Evolutionary conservation across 1,284 basidiomycete species (phyloP), one percentile per base, ranked within the genome.

Genomic region (Papiliotrema nemorosa): DNA sequence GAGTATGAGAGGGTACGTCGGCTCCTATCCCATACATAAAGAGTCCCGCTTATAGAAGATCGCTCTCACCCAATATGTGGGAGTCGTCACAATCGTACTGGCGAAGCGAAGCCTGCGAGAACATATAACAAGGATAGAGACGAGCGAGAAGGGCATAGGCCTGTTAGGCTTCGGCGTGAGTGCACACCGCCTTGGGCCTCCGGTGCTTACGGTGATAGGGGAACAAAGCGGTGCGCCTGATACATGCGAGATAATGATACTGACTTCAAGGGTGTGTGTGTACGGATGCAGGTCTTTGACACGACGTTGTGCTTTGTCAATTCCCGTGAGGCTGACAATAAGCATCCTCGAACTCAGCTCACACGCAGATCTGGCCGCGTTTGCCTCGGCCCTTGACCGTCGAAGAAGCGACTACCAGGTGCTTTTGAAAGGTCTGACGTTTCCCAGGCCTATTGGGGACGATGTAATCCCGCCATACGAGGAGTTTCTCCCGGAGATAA

Each of bases 291-390:
- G 55, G 52, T 71, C 0, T 53, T 55, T 46, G 68, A 74, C 33
- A 75, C 76, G 2, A 70, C 77, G 7, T 57, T 73, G 5, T 81
- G 80, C 77, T 79, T 77, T 59, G 78, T 82, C 31, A 77, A 82
- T 44, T 80, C 62, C 77, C 66, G 81, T 80, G 16, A 78, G 82
- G 79, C 75, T 7, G 16, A 20, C 21, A 25, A 18, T 16, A 48
- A 14, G 14, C 5, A 5, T 9, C n/a, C 12, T 20, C 20, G 35
- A 22, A 16, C 62, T 29, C 74, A 78, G 76, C 54, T 20, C 21
- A 22, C 36, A n/a, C 29, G 18, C 53, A 82, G 81, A 80, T 75
- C 49, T 79, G 73, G 50, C 82, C 74, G 67, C 80, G 73, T 63
- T 79, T 76, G 54, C 81, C 76, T 68, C 79, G 76, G 55, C 81